Conservation (phyloP, 345 rosid genomes). For the Firmiana major region DNA sequence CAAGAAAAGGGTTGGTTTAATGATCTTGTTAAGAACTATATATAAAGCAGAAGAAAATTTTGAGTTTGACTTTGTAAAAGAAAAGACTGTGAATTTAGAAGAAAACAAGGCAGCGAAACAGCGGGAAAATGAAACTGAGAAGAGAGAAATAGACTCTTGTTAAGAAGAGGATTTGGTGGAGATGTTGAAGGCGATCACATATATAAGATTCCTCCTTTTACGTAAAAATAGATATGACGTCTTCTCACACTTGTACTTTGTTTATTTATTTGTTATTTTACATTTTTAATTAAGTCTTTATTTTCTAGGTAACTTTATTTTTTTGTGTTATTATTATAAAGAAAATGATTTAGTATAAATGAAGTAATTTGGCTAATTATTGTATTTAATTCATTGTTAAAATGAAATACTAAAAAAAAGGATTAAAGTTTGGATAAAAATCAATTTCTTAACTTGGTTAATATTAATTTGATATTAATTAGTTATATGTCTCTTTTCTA, state of each 20-base stretch:
- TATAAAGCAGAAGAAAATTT: background rate
- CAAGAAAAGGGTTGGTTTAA: background rate
- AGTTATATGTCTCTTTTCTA: background rate
- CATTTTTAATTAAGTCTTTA: no score
- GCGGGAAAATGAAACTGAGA: background rate
- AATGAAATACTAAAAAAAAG: background rate
- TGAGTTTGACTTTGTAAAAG: background rate
- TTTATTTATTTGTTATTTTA: background rate
- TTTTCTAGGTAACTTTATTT: background rate
- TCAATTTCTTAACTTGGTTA: background rate
- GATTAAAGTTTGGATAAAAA: background rate
- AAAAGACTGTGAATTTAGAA: background rate
- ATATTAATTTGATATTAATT: background rate
- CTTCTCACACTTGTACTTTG: background rate
- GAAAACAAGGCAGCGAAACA: background rate
- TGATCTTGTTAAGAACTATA: no score
- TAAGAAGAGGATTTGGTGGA: background rate
- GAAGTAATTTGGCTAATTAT: background rate
- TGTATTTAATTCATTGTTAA: background rate
- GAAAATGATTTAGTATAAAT: background rate
- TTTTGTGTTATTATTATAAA: background rate
- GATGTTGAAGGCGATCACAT: background rate
- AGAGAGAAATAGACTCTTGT: background rate
- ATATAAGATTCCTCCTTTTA: background rate
- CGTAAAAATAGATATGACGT: background rate